A percentile compares a stretch with the other conserved stretches of the same genome.
phyloP scores from a whole-genome alignment of 1,284 basidiomycete genomes.

The Ustilago cynodontis region DNA sequence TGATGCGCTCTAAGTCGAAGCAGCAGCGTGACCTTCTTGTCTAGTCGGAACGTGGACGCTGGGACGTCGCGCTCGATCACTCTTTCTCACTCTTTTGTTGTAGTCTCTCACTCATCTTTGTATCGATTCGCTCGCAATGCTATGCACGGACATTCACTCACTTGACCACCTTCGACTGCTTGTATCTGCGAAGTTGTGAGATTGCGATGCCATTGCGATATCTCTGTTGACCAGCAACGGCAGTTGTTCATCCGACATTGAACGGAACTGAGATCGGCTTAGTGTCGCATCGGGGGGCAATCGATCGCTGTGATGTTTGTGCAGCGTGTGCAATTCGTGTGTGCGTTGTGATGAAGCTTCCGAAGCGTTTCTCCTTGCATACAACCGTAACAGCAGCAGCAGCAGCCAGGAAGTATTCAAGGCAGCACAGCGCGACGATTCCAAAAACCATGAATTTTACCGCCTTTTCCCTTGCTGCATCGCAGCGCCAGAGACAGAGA shows the following conservation, averaged over 20 bases:
- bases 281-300: background rate
- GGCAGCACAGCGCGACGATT: conserved; percentile 7
- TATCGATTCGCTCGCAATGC: conserved; percentile 17
- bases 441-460: too few species aligned
- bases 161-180: background rate
- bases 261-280: background rate
- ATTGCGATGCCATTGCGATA: background rate
- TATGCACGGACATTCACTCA: conserved; percentile 35
- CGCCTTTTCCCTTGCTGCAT: too few species aligned
- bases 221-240: background rate
- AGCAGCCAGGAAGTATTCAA: background rate
- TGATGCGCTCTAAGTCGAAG: conserved; percentile 29
- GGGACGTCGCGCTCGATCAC: conserved; percentile 1
- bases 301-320: background rate
- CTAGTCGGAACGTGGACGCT: background rate
- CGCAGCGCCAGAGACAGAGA: too few species aligned
- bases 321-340: background rate
- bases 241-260: background rate
- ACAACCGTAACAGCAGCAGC: background rate
- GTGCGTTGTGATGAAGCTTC: background rate
- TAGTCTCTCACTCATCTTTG: background rate
- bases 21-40: background rate
- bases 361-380: conserved; percentile 3
- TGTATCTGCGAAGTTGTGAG: conserved; percentile 2
- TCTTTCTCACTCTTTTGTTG: background rate